Percentiles rank a stretch among this genome's conserved stretches.
phyloP scores from a whole-genome alignment of 2,329 filamentous ascomycete species.

The Cladosporium sp. region DNA sequence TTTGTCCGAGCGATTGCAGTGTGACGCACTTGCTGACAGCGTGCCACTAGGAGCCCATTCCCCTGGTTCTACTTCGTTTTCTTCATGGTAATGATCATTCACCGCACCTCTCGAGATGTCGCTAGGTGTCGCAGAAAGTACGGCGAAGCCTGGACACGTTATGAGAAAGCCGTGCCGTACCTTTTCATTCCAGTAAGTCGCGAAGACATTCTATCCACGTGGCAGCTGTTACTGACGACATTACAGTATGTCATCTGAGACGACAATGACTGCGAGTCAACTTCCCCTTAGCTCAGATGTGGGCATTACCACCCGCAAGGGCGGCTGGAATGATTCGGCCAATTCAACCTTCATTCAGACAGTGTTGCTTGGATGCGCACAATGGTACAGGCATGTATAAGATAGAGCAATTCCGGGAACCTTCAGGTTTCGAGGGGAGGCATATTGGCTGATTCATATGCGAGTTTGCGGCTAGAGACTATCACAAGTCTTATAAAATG shows the following conservation, averaged over 20 bases:
- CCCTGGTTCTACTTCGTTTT: conserved; percentile 89
- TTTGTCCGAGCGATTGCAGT: not conserved
- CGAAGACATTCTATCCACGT: not conserved
- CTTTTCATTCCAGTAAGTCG: conserved; percentile 69
- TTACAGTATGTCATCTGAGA: not conserved
- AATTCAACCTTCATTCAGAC: not conserved
- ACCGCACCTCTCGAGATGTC: conserved; percentile 75
- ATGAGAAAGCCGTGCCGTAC: conserved; percentile 76
- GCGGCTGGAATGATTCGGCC: not conserved
- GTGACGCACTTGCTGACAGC: not conserved
- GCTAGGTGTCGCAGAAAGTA: conserved; percentile 75
- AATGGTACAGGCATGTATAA: not conserved
- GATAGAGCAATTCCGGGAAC: not conserved
- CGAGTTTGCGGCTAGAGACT: not conserved
- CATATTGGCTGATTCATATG: not conserved
- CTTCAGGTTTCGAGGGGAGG: no score
- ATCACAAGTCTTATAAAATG: no score
- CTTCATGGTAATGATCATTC: conserved; percentile 76
- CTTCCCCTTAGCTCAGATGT: not conserved
- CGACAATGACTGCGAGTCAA: not conserved
- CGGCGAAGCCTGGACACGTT: conserved; percentile 78
- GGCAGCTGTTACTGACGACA: not conserved
- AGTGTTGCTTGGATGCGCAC: not conserved
- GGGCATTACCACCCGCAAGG: not conserved
- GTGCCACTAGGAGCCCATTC: conserved; percentile 60